Base-by-base conservation (phyloP, 2,329 filamentous ascomycete genomes). In the Diaporthe sp. region DNA sequence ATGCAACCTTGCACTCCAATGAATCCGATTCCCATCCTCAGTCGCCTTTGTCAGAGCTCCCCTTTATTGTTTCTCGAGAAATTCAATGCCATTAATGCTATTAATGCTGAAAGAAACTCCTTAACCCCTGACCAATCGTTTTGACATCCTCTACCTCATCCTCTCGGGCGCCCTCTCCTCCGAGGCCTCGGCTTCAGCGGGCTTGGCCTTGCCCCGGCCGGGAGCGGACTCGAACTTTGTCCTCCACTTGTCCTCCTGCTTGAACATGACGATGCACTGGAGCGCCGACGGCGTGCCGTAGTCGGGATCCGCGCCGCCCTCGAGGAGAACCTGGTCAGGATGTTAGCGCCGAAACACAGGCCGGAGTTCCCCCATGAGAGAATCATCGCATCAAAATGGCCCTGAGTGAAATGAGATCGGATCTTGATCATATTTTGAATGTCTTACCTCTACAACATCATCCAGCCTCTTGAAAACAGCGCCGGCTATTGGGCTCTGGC, bases 401-500 rank as follows among this genome's bases (percentile, higher is more conserved):
- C 8, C 63, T 22, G 6, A 7, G 20, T 37, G 17, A 25, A 51
- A 34, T 9, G 28, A 20, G 12, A 39, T n/a, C 22, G 3, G 1
- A 47, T 39, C 37, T 39, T 13, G 31, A 39, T n/a, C 22, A 2
- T 0, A 34, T 39, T 3, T 39, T 13, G 15, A 2, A 53, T 4
- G 1, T 37, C 82, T 68, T 76, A 90, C 88, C 81, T 90, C 89
- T 10, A 94, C 88, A 2, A 94, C 90, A 5, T 88, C 89, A 73
- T 90, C 88, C 80, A 93, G 91, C 13, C 90, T 90, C 83, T 95
- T 95, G 82, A 95, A 95, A 10, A 95, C 91, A 0, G 93, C 93
- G 0, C 93, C 93, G 0, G 93, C 92, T 3, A 95, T 85, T 0
- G 92, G 91, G 77, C 91, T 93, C 83, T 95, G 93, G 0, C 91